A percentile compares a stretch with the other conserved stretches of the same genome.
Evolutionary conservation across 805 yeast species (phyloP).

Genomic region (Kuraishia capsulata): DNA sequence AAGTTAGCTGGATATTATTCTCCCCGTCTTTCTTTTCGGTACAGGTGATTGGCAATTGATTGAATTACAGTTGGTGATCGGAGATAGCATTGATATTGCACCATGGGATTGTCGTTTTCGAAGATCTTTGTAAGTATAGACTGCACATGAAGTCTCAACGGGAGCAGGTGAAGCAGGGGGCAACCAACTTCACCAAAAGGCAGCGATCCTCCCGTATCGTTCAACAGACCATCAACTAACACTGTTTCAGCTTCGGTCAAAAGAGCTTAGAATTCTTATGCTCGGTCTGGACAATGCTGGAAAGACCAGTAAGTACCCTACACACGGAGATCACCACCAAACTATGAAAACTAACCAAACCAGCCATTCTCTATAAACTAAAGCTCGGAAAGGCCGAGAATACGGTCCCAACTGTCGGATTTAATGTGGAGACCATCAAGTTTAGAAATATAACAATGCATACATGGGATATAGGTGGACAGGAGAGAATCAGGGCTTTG

Average conservation of each 20-base stretch:
- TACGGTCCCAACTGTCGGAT: slow-evolving; percentile 91
- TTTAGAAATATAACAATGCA: slow-evolving; percentile 38
- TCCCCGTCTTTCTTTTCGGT: too few species aligned
- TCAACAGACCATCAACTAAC: background rate
- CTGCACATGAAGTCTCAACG: too few species aligned
- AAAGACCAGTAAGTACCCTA: slow-evolving; percentile 47
- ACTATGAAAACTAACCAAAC: slow-evolving; percentile 1
- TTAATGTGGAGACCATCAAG: slow-evolving; percentile 63
- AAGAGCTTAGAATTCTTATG: slow-evolving; percentile 59
- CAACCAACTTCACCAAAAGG: too few species aligned
- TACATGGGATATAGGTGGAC: slow-evolving; percentile 91
- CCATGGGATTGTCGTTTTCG: slow-evolving; percentile 1
- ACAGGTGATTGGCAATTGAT: too few species aligned
- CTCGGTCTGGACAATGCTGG: slow-evolving; percentile 92
- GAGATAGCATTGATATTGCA: too few species aligned
- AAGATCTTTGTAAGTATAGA: background rate
- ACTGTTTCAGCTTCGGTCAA: slow-evolving; percentile 8
- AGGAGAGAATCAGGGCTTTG: slow-evolving; percentile 79
- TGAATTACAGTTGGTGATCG: too few species aligned
- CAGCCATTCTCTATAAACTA: slow-evolving; percentile 70
- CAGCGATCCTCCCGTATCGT: background rate
- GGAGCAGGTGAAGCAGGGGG: too few species aligned
- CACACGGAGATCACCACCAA: background rate
- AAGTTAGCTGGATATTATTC: too few species aligned
- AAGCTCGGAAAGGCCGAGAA: slow-evolving; percentile 67